Evolutionary conservation across 2,329 filamentous ascomycete genomes (phyloP).

Genomic region (Sarocladiaceae sp.): DNA sequence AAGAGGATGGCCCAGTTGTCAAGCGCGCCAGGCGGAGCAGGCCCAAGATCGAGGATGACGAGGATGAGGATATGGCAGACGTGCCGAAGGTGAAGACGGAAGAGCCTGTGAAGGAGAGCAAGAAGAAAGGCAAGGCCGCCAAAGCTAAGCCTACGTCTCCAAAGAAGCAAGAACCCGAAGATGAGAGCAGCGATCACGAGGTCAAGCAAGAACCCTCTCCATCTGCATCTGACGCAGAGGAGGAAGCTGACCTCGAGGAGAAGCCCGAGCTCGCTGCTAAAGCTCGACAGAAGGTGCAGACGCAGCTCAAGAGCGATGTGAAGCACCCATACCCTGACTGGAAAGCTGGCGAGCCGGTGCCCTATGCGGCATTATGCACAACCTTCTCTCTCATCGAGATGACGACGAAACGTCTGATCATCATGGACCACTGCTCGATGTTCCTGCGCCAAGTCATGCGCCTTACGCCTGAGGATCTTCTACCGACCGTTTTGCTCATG

Average conservation of each 20-base stretch:
- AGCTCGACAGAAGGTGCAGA: conserved; percentile 73
- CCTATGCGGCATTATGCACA: conserved; percentile 88
- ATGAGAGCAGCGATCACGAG: conserved; percentile 16
- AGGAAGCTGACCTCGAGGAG: conserved; percentile 49
- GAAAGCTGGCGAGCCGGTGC: conserved; percentile 81
- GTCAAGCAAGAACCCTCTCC: conserved; percentile 21
- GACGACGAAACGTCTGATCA: conserved; percentile 85
- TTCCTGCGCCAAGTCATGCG: conserved; percentile 93
- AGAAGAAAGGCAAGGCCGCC: conserved; percentile 14
- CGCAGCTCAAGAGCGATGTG: conserved; percentile 58
- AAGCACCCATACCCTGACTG: conserved; percentile 93
- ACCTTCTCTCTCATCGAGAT: conserved; percentile 94
- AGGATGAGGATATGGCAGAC: conserved; percentile 39
- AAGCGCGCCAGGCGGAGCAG: conserved; percentile 49
- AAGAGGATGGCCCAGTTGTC: conserved; percentile 52
- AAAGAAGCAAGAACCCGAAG: conserved; percentile 21
- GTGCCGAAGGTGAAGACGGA: conserved; percentile 13
- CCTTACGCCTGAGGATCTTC: conserved; percentile 78
- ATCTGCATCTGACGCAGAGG: conserved; percentile 35
- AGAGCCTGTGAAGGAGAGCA: conserved; percentile 17
- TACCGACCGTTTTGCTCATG: conserved; percentile 89
- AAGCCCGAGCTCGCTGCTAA: conserved; percentile 69
- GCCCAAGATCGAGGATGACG: conserved; percentile 45
- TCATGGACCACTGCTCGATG: conserved; percentile 79
- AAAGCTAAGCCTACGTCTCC: conserved; percentile 16